These are phyloP conservation scores for Agaricus blazei DNA, from an alignment of 768 basidiomycete genomes.

Conservation along the genomic window DNA sequence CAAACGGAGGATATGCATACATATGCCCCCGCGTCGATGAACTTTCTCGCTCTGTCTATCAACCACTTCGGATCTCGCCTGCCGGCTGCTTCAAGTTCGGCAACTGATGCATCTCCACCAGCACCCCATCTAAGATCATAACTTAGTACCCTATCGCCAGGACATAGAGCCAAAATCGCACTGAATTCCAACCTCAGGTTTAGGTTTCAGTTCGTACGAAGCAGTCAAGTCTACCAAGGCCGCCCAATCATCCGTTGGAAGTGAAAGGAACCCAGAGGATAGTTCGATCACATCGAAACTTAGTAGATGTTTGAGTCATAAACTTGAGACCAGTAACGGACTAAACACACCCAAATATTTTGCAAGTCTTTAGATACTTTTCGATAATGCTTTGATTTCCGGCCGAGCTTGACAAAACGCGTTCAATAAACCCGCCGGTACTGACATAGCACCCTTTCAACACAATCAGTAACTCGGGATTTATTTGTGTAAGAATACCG, in stretches of 20 bases:
- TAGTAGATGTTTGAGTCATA: not conserved
- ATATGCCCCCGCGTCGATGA: constrained; percentile 37
- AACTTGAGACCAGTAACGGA: not conserved
- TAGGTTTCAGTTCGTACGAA: constrained; percentile 34
- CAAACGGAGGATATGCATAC: not conserved
- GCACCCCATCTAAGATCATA: constrained; percentile 28
- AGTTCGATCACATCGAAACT: constrained; percentile 42
- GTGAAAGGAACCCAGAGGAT: constrained; percentile 40
- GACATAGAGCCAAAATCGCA: constrained; percentile 3
- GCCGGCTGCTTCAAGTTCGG: constrained; percentile 33
- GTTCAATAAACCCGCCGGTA: constrained; percentile 38
- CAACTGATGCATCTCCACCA: constrained; percentile 34
- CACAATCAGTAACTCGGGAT: not conserved
- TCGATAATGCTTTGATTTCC: constrained; percentile 26
- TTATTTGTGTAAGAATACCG: constrained; percentile 8
- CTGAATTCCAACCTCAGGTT: constrained; percentile 41
- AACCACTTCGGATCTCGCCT: constrained; percentile 36
- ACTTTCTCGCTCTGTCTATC: constrained; percentile 32
- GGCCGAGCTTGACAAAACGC: constrained; percentile 27
- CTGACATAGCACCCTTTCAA: constrained; percentile 27
- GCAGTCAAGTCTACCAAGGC: constrained; percentile 33
- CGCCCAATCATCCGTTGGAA: constrained; percentile 39
- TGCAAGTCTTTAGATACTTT: constrained; percentile 30
- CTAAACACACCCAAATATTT: constrained; percentile 28
- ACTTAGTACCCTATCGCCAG: not conserved